Evolutionary conservation across 805 yeast genomes (phyloP), one percentile per base, ranked within the genome.

Genomic region (Torulaspora indica): DNA sequence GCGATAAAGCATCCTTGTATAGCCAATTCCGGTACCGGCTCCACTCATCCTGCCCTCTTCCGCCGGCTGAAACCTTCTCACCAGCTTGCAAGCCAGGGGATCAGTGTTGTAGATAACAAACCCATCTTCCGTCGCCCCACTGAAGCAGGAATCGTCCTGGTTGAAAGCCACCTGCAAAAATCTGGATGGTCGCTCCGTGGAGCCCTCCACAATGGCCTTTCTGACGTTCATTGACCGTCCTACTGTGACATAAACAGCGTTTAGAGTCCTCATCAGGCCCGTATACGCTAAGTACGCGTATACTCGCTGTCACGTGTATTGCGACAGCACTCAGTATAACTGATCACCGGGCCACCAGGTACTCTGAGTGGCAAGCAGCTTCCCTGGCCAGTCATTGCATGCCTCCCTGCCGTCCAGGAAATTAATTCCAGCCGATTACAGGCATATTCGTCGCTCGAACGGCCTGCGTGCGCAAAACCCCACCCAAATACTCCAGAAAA

Each of bases 71-170:
- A 61, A 61, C 13, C 49, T 47, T 28, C 51, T 54, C 3, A 45
- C 42, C 3, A 61, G 42, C 38, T 60, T 60, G 40, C 55, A 46
- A 32, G 52, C 54, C 69, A 90, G 73, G 3, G 98, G 98, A 59
- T 87, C 90, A 3, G 95, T 76, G 58, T 84, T 85, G 71, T 79
- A 91, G 9, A 91, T 95, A 42, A 80, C 69, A 62, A 91, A 89
- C 13, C 98, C 97, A 35, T 71, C 65, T 47, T 85, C 89, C 49
- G 79, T 82, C 41, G 93, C 85, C 20, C 86, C 72, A 14, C 95
- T 86, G 67, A 91, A 89, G 63, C 97, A 91, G 29, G 88, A 82
- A 56, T 81, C 85, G 67, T 90, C 96, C 65, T 88, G 95, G 66
- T 91, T 91, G 72, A 88, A 90, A 20, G 79, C 69, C 8, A 84